Evolutionary conservation across 441 rosid genomes (phyloP), one percentile per base, ranked within the genome.

Genomic region (Erodium texanum): DNA sequence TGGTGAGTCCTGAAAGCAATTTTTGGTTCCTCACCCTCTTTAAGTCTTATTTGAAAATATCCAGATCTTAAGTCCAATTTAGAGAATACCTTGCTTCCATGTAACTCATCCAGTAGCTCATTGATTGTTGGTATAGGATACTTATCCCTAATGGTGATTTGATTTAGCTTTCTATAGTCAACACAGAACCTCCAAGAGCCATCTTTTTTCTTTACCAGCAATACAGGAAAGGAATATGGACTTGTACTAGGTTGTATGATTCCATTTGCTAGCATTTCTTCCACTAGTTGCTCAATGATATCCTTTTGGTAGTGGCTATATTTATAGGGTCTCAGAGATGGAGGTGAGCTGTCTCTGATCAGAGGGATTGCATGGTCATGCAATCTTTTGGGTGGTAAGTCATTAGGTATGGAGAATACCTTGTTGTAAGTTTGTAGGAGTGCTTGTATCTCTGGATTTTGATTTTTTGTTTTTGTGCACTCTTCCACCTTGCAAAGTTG

Each of bases 21-120:
- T 15, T 70, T 70, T 9, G 14, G 12, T 2, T 62, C 36, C 8
- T 70, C 41, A 7, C 20, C 19, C 16, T 43, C 59, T 24, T 22
- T 23, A 61, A 66, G 11, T 7, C 69, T 54, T 4, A 45, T 66
- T 24, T 66, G 69, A 9, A 45, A 34, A 15, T 43, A 66, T 7
- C 69, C 61, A 24, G 69, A 45, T 9, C 69, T 24, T 3, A 43
- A n/a, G 24, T 66, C 69, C 10, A 66, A 9, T 34, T 66, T 66
- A 10, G 59, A 18, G 16, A 66, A 45, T 0, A 66, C 5, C 7
- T 20, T 16, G 2, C 58, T 24, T 3, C 69, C 69, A 8, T 14
- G 3, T 0, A 66, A 22, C 14, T 66, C 69, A 9, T 66, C 59
- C 5, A 66, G 12, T 2, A 66, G 11, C 8, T 66, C 69, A 6